Base-by-base conservation (phyloP, 345 rosid species). In the Abelmoschus esculentus region DNA sequence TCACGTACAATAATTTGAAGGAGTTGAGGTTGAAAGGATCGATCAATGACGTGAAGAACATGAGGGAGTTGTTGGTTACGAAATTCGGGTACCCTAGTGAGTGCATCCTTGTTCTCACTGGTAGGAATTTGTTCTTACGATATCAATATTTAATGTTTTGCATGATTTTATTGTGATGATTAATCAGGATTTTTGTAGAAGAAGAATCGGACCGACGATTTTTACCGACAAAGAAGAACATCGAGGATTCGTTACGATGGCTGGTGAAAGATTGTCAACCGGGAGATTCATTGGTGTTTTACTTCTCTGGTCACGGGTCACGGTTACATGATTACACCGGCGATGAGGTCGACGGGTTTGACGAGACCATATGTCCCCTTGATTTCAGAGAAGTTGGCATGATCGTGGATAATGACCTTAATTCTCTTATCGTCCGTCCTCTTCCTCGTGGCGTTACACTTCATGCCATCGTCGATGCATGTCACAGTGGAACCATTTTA, bases 401-500 rank as follows among this genome's bases (percentile, higher is more conserved):
- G 83, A 86, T 88, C 36, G 18, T 76, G 0, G 90, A 84, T 47
- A 79, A 83, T 36, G 75, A 86, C 3, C 83, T 88, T 6, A 81
- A 88, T 63, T 17, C 79, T 3, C 49, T 70, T 64, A 80, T 88
- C 6, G 90, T 88, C 4, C 42, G 72, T 70, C 89, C 89, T 0
- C 84, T 88, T 7, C 47, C 19, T 1, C 3, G 42, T 2, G 89
- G 84, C 18, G 89, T 84, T 31, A 84, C 75, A 10, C 90, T 88
- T 69, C 89, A 86, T 52, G 87, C 89, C 61, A 78, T 88, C 36
- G 76, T 88, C 32, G 90, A 88, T 74, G 81, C 90, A 56, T 88
- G 93, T 65, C 93, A 88, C 50, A 88, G 93, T 50, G 90, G 89
- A 56, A 88, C 93, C 14, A 73, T 86, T 29, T 86, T 88, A 15